These are phyloP conservation scores for Pulveroboletus sp. DNA, from an alignment of 768 basidiomycete genomes.

Conservation along the genomic window DNA sequence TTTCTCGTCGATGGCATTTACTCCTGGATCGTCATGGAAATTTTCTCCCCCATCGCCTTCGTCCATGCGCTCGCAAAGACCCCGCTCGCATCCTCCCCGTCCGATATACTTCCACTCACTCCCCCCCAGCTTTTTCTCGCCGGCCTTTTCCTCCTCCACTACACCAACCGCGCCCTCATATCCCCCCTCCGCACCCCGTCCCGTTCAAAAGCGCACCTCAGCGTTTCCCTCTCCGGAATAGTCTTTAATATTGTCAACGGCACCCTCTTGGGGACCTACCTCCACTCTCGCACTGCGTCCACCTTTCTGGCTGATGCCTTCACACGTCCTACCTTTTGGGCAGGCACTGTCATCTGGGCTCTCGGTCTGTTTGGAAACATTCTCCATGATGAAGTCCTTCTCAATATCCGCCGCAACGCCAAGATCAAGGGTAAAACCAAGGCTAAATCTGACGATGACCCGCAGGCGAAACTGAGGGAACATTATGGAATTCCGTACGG, in stretches of 20 bases:
- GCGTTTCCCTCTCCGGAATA: constrained; percentile 51
- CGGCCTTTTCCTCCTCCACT: constrained; percentile 65
- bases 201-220: constrained; percentile 69
- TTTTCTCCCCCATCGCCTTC: constrained; percentile 56
- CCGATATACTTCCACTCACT: constrained; percentile 27
- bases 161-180: constrained; percentile 76
- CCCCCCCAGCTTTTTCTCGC: constrained; percentile 49
- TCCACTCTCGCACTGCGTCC: constrained; percentile 53
- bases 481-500: constrained; percentile 82
- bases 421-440: constrained; percentile 31
- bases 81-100: constrained; percentile 40
- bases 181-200: constrained; percentile 78
- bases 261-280: constrained; percentile 61
- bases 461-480: constrained; percentile 31
- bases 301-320: constrained; percentile 36
- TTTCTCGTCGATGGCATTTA: constrained; percentile 55
- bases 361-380: constrained; percentile 76
- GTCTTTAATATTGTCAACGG: constrained; percentile 75
- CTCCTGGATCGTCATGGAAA: constrained; percentile 79
- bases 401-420: constrained; percentile 71
- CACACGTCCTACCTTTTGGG: constrained; percentile 47
- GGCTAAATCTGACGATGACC: constrained; percentile 25
- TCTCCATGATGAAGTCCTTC: constrained; percentile 84
- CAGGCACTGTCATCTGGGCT: constrained; percentile 63
- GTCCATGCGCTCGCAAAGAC: constrained; percentile 43